phyloP scores from a whole-genome alignment of 208 protist species.

The Leishmania aethiopica region DNA sequence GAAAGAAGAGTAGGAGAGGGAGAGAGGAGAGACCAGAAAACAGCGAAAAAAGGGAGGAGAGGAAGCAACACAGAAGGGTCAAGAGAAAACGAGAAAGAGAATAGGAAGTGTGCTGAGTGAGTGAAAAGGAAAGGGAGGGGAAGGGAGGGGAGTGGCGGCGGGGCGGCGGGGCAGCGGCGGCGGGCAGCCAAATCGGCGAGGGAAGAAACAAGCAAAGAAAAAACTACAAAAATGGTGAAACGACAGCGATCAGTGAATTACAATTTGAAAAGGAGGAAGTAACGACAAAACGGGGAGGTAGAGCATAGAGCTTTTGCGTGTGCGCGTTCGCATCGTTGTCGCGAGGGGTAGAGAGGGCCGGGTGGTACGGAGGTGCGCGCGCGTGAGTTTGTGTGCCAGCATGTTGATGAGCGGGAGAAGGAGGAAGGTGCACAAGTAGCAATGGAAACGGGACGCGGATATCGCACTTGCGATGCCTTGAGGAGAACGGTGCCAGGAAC shows the following conservation, averaged over 20 bases:
- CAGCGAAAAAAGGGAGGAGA: neutral
- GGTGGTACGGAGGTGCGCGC: neutral
- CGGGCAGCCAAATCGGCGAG: neutral
- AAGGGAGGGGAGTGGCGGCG: neutral
- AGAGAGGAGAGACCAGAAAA: neutral
- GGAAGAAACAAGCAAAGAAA: neutral
- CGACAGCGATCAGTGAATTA: constrained; percentile 2
- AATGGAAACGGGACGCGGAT: neutral
- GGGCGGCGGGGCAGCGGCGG: neutral
- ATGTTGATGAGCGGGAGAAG: neutral
- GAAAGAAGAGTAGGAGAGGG: neutral
- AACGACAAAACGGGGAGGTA: neutral
- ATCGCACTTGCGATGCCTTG: neutral
- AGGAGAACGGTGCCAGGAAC: neutral
- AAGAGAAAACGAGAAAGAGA: neutral
- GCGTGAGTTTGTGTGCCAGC: neutral
- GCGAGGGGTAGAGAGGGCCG: neutral
- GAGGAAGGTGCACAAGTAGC: neutral
- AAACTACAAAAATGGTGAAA: constrained; percentile 6
- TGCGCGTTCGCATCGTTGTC: neutral
- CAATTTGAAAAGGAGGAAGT: constrained; percentile 2
- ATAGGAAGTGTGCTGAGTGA: constrained; percentile 9
- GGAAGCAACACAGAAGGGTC: constrained; percentile 1
- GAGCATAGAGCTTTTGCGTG: neutral
- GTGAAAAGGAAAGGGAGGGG: neutral